Conservation (phyloP, 2,329 filamentous ascomycete species). For the Karstenula rhodostoma region DNA sequence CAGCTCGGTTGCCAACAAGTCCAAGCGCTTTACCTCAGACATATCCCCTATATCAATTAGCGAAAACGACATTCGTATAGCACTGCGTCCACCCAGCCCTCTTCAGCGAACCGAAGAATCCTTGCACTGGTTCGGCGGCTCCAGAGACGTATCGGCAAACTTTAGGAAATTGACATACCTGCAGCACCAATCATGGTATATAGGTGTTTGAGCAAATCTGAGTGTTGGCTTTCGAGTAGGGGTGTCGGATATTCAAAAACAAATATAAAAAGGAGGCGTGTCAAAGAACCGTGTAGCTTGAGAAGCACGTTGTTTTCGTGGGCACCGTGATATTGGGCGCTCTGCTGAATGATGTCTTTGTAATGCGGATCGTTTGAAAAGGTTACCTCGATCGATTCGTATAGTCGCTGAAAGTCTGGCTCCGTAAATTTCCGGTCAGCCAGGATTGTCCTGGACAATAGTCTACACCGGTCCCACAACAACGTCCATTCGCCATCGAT, state of each 20-base stretch:
- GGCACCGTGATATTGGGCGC: background rate
- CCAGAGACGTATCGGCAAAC: background rate
- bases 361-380: conserved; percentile 7
- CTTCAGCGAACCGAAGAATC: background rate
- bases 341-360: conserved; percentile 11
- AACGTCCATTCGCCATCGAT: conserved; percentile 11
- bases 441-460: conserved; percentile 5
- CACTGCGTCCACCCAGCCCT: background rate
- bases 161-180: conserved; percentile 4
- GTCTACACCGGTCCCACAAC: conserved; percentile 1
- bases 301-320: background rate
- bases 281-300: conserved; percentile 3
- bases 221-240: conserved; percentile 5
- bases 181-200: conserved; percentile 12
- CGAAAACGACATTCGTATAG: background rate
- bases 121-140: background rate
- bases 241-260: conserved; percentile 9
- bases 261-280: conserved; percentile 10
- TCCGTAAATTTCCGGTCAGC: conserved; percentile 3
- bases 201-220: conserved; percentile 9
- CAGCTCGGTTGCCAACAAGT: conserved; percentile 11
- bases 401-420: conserved; percentile 1
- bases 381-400: conserved; percentile 7
- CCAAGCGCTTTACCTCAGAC: conserved; percentile 12
- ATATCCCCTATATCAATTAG: conserved; percentile 8